Evolutionary conservation across 2,329 filamentous ascomycete genomes (phyloP), one percentile per base, ranked within the genome.

Genomic region (Trichoderma citrinoviride): DNA sequence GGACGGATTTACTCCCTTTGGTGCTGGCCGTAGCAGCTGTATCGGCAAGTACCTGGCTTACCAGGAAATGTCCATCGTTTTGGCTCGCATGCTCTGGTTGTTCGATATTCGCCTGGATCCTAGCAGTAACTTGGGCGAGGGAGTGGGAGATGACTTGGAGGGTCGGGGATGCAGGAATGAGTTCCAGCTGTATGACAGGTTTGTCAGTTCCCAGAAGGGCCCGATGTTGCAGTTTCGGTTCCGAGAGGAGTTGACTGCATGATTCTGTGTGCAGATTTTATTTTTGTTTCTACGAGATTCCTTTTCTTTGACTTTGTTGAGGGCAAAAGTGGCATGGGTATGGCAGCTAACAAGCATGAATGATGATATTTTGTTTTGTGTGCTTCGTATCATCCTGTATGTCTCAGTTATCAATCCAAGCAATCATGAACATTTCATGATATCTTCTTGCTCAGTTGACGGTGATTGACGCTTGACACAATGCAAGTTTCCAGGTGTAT

Each of bases 21-120:
- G 64, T 37, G 60, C 47, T 12, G 66, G 66, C 7, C 64, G 66
- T 7, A 40, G 57, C 8, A 60, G 64, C 40, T 67, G 66, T 44
- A 64, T 67, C 37, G 66, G 66, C 6, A 67, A 67, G 44, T 46
- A 64, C 23, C 19, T 67, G 25, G 58, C 66, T 6, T 67, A 67
- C 19, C 66, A 67, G 43, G 64, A 67, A 40, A 66, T 67, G 58
- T 64, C 66, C 7, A 47, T 64, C 12, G 65, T 66, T 46, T 33
- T 67, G 8, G 66, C 66, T 46, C 64, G 66, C 5, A 52, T 67
- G 19, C 41, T 67, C 40, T 67, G 66, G 66, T 21, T 56, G 1
- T 67, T 66, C 33, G 64, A 67, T 23, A 60, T 67, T 23, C 64
- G 66, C 8, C 14, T 63, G 19, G 66, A 65, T 25, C 66, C 66